These are phyloP conservation scores for Sugiyamaella neomexicana DNA, from an alignment of 1,139 yeast genomes.

Conservation along the genomic window DNA sequence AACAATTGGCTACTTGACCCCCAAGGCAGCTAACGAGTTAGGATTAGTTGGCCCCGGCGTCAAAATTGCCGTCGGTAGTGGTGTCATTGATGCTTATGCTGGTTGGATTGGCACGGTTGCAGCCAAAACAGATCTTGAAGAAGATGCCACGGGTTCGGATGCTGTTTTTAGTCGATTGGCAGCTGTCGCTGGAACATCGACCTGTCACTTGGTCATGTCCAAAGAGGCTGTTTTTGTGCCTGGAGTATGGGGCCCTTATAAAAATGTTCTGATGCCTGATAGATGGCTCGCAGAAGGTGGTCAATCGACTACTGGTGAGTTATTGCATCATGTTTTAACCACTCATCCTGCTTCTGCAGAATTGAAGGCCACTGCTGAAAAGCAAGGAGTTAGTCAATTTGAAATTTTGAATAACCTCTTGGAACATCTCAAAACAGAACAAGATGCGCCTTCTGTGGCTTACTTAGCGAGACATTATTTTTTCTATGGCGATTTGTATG, in stretches of 20 bases:
- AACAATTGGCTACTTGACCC: slow-evolving; percentile 68
- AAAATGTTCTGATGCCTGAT: slow-evolving; percentile 84
- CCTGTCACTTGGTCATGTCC: slow-evolving; percentile 91
- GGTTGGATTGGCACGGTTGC: slow-evolving; percentile 99
- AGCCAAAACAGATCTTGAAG: slow-evolving; percentile 57
- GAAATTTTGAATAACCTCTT: slow-evolving; percentile 77
- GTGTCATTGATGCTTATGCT: slow-evolving; percentile 96
- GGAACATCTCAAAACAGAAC: slow-evolving; percentile 62
- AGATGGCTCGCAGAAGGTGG: slow-evolving; percentile 99
- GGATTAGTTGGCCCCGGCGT: slow-evolving; percentile 72
- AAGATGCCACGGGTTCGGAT: slow-evolving; percentile 39
- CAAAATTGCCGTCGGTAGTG: slow-evolving; percentile 83
- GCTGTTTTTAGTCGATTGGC: slow-evolving; percentile 84
- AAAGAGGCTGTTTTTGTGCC: slow-evolving; percentile 83
- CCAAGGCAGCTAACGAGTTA: slow-evolving; percentile 72
- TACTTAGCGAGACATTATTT: slow-evolving; percentile 80
- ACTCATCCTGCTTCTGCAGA: slow-evolving; percentile 86
- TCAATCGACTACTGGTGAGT: slow-evolving; percentile 93
- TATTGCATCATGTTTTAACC: slow-evolving; percentile 83
- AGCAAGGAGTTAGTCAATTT: slow-evolving; percentile 70
- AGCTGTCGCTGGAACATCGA: slow-evolving; percentile 97
- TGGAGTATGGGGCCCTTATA: slow-evolving; percentile 99
- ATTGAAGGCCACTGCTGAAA: slow-evolving; percentile 58
- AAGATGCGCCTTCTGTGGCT: slow-evolving; percentile 66
- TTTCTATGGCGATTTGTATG: slow-evolving; percentile 95